These are phyloP conservation scores for Takashimella koratensis DNA, from an alignment of 1,284 basidiomycete species.

Conservation along the genomic window DNA sequence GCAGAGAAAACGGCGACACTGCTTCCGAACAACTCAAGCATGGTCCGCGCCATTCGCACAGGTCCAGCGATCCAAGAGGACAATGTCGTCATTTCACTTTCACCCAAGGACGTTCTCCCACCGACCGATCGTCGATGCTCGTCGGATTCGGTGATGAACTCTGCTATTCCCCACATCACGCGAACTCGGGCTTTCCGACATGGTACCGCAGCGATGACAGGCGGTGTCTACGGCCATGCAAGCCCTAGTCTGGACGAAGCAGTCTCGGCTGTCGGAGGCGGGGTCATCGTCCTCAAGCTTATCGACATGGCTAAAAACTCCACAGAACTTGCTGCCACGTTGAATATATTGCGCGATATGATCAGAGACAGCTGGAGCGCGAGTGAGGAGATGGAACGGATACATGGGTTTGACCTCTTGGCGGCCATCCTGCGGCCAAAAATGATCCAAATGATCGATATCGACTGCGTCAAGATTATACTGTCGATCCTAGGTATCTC, in stretches of 20 bases:
- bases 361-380: slow-evolving; percentile 83
- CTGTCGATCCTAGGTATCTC: slow-evolving; percentile 81
- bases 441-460: slow-evolving; percentile 65
- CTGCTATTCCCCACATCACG: slow-evolving; percentile 35
- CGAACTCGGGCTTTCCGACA: slow-evolving; percentile 32
- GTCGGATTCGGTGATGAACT: slow-evolving; percentile 28
- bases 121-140: background rate
- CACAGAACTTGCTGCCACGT: slow-evolving; percentile 66
- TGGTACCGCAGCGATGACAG: slow-evolving; percentile 49
- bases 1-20: slow-evolving; percentile 31
- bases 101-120: slow-evolving; percentile 33
- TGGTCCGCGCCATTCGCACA: slow-evolving; percentile 45
- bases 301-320: slow-evolving; percentile 73
- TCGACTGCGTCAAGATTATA: slow-evolving; percentile 68
- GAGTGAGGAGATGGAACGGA: slow-evolving; percentile 83
- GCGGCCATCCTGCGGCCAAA: slow-evolving; percentile 70
- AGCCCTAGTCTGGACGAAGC: slow-evolving; percentile 67
- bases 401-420: slow-evolving; percentile 83
- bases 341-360: slow-evolving; percentile 71
- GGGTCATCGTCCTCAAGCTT: slow-evolving; percentile 67
- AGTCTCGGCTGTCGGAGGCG: slow-evolving; percentile 79
- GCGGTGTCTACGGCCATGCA: slow-evolving; percentile 62
- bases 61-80: slow-evolving; percentile 44
- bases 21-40: slow-evolving; percentile 34
- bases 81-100: slow-evolving; percentile 39